phyloP scores from a whole-genome alignment of 2,329 filamentous ascomycete species.

The Aspergillus sp. region DNA sequence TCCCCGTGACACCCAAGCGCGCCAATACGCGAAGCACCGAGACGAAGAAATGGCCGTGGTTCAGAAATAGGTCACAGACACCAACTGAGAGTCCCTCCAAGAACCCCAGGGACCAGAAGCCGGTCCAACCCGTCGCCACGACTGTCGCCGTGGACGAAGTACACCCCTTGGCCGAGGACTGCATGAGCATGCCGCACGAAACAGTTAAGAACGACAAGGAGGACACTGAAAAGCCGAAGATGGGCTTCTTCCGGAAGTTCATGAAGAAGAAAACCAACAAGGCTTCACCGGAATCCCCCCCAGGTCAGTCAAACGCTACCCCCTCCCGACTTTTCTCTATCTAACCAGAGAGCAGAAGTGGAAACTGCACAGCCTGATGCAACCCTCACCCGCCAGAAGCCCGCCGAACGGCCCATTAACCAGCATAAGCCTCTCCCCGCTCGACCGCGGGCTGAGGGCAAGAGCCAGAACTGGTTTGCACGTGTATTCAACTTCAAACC shows the following conservation, averaged over 20 bases:
- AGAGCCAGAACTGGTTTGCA: conserved; percentile 80
- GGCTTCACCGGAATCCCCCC: conserved; percentile 22
- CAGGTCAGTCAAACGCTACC: conserved; percentile 4
- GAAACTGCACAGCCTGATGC: conserved; percentile 5
- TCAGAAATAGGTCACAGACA: conserved; percentile 35
- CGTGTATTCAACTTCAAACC: conserved; percentile 89
- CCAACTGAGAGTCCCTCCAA: conserved; percentile 23
- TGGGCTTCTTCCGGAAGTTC: conserved; percentile 53
- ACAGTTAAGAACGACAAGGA: conserved; percentile 5
- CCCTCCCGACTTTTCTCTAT: not conserved
- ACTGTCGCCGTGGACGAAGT: conserved; percentile 28
- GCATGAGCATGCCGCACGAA: conserved; percentile 8
- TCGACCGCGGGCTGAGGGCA: conserved; percentile 16
- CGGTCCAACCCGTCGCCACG: conserved; percentile 23
- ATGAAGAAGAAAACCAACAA: conserved; percentile 49
- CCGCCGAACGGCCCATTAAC: conserved; percentile 17
- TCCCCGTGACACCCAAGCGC: conserved; percentile 33
- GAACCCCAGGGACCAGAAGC: conserved; percentile 22
- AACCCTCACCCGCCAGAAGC: conserved; percentile 10
- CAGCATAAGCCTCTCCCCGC: conserved; percentile 13
- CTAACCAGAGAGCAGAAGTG: conserved; percentile 2
- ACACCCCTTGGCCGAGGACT: conserved; percentile 13
- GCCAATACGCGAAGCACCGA: conserved; percentile 23
- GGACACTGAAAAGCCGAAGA: conserved; percentile 33
- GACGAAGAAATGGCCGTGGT: conserved; percentile 49